Evolutionary conservation across 2,329 filamentous ascomycete species (phyloP).

Genomic region (Mollisia scopiformis): DNA sequence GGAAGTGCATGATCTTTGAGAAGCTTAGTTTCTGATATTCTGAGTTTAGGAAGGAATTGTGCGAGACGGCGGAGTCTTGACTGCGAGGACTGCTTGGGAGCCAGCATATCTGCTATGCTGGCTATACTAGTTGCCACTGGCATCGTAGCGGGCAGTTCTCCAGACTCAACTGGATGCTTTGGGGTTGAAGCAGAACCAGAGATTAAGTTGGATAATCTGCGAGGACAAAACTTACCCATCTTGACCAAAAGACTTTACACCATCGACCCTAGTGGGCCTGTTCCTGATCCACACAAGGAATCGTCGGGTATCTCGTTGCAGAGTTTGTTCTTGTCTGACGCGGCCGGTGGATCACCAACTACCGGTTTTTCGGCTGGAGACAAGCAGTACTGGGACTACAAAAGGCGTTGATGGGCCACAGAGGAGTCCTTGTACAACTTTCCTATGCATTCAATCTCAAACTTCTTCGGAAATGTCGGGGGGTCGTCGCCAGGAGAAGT

Average conservation of each 20-base stretch:
- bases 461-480: neutral
- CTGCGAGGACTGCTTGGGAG: slow-evolving; percentile 1
- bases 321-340: neutral
- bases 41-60: slow-evolving; percentile 18
- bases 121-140: neutral
- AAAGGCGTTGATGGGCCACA: neutral
- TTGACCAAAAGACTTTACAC: neutral
- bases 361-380: neutral
- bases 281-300: neutral
- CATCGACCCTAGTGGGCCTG: neutral
- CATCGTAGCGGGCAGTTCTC: neutral
- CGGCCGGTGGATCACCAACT: neutral
- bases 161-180: neutral
- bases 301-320: neutral
- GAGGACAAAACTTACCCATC: neutral
- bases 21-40: slow-evolving; percentile 17
- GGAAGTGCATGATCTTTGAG: slow-evolving; percentile 11
- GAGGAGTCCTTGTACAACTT: neutral
- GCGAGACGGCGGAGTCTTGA: slow-evolving; percentile 19
- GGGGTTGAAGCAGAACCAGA: neutral
- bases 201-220: neutral
- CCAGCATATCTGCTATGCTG: neutral
- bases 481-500: no score
- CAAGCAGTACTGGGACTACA: neutral
- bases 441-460: neutral